Evolutionary conservation across 1,139 yeast genomes (phyloP).

Genomic region (Eremothecium coryli): DNA sequence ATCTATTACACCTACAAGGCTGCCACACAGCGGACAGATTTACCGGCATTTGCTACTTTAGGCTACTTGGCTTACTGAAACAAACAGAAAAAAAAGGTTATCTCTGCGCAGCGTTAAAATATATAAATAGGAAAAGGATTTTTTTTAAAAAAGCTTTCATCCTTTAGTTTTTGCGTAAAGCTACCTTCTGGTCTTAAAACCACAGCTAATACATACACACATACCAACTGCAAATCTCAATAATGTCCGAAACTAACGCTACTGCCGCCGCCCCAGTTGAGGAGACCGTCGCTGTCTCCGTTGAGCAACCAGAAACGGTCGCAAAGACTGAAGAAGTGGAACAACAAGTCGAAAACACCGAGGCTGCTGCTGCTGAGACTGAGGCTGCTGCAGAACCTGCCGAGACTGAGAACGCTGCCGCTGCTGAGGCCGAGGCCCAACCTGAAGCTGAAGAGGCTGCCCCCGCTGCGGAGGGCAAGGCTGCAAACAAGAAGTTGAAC

Average conservation of each 20-base stretch:
- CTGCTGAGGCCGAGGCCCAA: conserved; percentile 13
- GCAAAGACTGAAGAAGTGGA: conserved; percentile 6
- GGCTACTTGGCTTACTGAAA: not conserved
- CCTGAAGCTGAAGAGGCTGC: conserved; percentile 13
- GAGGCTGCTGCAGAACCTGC: conserved; percentile 18
- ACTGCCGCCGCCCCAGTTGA: conserved; percentile 6
- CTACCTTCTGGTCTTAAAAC: not conserved
- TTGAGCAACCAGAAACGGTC: conserved; percentile 6
- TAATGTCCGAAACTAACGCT: conserved; percentile 4
- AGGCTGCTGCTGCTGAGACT: conserved; percentile 33
- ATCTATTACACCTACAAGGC: too few species aligned
- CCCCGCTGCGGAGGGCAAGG: conserved; percentile 8
- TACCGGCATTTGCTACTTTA: not conserved
- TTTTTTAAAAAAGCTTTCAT: too few species aligned
- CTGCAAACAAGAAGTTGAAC: conserved; percentile 4
- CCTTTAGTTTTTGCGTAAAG: not conserved
- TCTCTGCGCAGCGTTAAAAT: not conserved
- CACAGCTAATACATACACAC: not conserved
- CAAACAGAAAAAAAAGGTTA: not conserved
- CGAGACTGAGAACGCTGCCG: conserved; percentile 15
- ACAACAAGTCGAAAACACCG: conserved; percentile 6
- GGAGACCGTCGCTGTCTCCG: conserved; percentile 9
- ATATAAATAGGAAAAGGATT: conserved; percentile 5
- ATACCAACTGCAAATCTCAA: too few species aligned
- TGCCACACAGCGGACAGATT: too few species aligned